A percentile compares a stretch with the other conserved stretches of the same genome.
Conservation (phyloP, 805 yeast genomes). For the Candida mattraensis region DNA sequence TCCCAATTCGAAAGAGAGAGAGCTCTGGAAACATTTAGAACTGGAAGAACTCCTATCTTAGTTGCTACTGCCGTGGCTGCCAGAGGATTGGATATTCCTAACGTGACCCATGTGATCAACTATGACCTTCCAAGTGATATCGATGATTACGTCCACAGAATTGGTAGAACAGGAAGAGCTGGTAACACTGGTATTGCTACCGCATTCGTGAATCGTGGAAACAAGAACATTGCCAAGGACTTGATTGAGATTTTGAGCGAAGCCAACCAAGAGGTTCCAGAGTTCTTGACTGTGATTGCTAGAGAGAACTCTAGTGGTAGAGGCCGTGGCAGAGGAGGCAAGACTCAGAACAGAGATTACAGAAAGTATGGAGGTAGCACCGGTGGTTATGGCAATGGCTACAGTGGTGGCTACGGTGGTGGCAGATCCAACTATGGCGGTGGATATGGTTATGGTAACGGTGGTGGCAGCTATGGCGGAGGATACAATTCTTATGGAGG, state of each 20-base stretch:
- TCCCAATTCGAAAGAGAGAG: conserved; percentile 97
- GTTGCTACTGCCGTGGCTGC: conserved; percentile 99
- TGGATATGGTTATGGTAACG: conserved; percentile 26
- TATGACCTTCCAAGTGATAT: conserved; percentile 95
- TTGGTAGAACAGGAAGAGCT: conserved; percentile 99
- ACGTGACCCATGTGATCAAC: conserved; percentile 96
- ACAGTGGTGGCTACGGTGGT: conserved; percentile 25
- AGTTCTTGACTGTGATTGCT: conserved; percentile 74
- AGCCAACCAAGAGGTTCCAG: conserved; percentile 98
- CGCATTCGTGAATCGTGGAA: conserved; percentile 96
- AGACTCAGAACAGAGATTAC: conserved; percentile 43
- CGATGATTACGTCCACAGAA: conserved; percentile 98
- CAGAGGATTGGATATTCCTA: conserved; percentile 99
- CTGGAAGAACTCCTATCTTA: conserved; percentile 88
- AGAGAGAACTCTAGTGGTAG: conserved; percentile 68
- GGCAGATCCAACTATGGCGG: conserved; percentile 26
- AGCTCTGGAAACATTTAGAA: conserved; percentile 91
- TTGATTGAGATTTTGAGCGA: conserved; percentile 83
- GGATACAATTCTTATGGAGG: conserved; percentile 23
- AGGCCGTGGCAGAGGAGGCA: conserved; percentile 53
- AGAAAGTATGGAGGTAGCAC: conserved; percentile 44
- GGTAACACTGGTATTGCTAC: conserved; percentile 99
- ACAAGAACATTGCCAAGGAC: conserved; percentile 85
- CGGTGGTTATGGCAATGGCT: conserved; percentile 30
- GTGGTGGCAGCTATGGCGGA: conserved; percentile 31